These are phyloP conservation scores for Globisporangium barbulae DNA, from an alignment of 352 stramenopile species.

Conservation along the genomic window DNA sequence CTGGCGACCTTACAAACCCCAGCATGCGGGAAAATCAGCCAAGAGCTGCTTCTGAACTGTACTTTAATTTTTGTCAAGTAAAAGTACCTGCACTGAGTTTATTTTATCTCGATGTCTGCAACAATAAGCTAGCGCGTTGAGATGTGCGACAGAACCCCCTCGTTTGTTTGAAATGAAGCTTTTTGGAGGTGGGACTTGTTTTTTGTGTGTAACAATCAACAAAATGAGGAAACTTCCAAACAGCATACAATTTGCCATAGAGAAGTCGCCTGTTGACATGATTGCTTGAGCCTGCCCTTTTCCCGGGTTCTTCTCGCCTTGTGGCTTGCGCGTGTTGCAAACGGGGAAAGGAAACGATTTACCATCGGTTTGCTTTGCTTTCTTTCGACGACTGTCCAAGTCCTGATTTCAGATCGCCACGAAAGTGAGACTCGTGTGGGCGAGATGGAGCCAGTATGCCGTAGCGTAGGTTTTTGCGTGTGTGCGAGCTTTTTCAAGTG, in stretches of 20 bases:
- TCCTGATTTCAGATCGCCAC: too few relatives aligned
- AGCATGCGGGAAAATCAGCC: not conserved
- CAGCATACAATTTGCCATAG: not conserved
- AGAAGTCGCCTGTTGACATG: not conserved
- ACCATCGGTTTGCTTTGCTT: too few relatives aligned
- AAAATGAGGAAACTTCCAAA: slow-evolving; percentile 6
- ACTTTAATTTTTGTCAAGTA: too few relatives aligned
- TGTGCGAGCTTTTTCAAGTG: not conserved
- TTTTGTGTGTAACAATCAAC: slow-evolving; percentile 12
- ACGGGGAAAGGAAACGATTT: too few relatives aligned
- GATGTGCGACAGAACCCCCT: slow-evolving; percentile 13
- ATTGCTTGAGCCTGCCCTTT: not conserved
- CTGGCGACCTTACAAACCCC: not conserved
- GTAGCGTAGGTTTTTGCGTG: not conserved
- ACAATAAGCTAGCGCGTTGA: not conserved
- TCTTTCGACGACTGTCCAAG: too few relatives aligned
- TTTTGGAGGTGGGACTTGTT: slow-evolving; percentile 9
- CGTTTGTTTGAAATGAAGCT: not conserved
- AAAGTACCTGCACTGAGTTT: not conserved
- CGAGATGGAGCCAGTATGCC: not conserved
- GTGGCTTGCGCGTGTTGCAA: too few relatives aligned
- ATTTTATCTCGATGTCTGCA: not conserved
- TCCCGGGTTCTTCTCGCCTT: not conserved
- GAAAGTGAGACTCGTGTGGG: not conserved
- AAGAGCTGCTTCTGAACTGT: too few relatives aligned